A percentile compares a stretch with the other conserved stretches of the same genome.
Evolutionary conservation across 495 filamentous ascomycete genomes (phyloP).

Genomic region (Penicillium cosmopolitanum): DNA sequence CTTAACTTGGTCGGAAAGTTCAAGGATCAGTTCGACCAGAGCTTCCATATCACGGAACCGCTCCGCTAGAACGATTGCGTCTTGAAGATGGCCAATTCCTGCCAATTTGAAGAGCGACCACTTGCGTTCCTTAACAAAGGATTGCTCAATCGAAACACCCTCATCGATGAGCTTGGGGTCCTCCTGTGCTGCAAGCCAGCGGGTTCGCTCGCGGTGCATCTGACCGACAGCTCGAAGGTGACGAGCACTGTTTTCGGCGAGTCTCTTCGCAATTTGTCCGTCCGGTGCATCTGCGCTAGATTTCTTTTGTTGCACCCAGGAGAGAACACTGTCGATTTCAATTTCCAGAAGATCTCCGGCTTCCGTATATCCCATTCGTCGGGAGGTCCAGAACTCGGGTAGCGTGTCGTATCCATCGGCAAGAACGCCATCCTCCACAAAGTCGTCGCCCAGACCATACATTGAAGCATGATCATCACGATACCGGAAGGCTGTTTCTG

Average conservation of each 20-base stretch:
- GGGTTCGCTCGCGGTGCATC: slow-evolving; percentile 61
- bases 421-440: slow-evolving; percentile 70
- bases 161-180: slow-evolving; percentile 50
- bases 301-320: slow-evolving; percentile 42
- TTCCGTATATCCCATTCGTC: slow-evolving; percentile 43
- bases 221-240: slow-evolving; percentile 62
- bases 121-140: slow-evolving; percentile 57
- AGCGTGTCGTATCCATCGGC: slow-evolving; percentile 61
- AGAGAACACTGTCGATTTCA: slow-evolving; percentile 47
- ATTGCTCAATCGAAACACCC: slow-evolving; percentile 49
- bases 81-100: slow-evolving; percentile 67
- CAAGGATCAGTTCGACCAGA: slow-evolving; percentile 64
- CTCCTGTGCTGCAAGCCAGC: slow-evolving; percentile 59
- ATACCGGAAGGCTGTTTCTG: slow-evolving; percentile 76
- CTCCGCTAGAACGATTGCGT: slow-evolving; percentile 74
- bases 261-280: slow-evolving; percentile 42
- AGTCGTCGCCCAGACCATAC: slow-evolving; percentile 71
- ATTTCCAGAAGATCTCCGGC: slow-evolving; percentile 55
- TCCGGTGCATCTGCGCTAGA: slow-evolving; percentile 38
- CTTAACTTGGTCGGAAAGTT: slow-evolving; percentile 48
- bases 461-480: slow-evolving; percentile 63
- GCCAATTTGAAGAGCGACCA: slow-evolving; percentile 64
- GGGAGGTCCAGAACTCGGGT: slow-evolving; percentile 80
- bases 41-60: slow-evolving; percentile 70
- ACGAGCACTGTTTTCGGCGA: slow-evolving; percentile 55